Conservation (phyloP, 495 filamentous ascomycete species). For the Lasiosphaeria miniovina region DNA sequence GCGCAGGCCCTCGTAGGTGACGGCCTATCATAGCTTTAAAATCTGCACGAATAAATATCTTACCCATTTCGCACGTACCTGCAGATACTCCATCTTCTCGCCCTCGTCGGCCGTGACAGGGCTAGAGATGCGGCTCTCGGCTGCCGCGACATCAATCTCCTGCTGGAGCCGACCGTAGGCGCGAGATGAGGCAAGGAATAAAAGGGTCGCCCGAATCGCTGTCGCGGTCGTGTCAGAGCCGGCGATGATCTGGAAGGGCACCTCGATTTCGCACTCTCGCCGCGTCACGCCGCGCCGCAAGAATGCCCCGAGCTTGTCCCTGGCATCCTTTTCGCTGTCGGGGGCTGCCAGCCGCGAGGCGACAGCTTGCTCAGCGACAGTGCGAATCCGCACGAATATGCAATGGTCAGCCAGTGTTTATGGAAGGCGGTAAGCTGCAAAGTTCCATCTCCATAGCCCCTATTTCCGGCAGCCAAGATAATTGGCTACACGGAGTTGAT, state of each 20-base stretch:
- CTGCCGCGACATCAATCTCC: conserved; percentile 51
- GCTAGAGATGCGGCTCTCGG: conserved; percentile 32
- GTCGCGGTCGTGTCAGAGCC: conserved; percentile 64
- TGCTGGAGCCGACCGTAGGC: conserved; percentile 53
- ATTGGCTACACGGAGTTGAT: no score
- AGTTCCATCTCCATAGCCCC: no score
- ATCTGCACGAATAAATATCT: conserved; percentile 34
- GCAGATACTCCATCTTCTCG: conserved; percentile 39
- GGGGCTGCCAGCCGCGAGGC: conserved; percentile 29
- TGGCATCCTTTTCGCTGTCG: conserved; percentile 16
- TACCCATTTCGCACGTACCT: conserved; percentile 7
- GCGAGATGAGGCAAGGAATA: conserved; percentile 45
- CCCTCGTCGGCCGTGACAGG: conserved; percentile 41
- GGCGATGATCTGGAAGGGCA: conserved; percentile 49
- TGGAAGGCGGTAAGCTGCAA: no score
- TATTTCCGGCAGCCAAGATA: no score
- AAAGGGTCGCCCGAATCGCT: conserved; percentile 51
- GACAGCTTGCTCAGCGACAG: conserved; percentile 33
- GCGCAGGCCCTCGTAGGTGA: conserved; percentile 51
- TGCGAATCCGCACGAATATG: conserved; percentile 1
- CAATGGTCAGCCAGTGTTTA: neutral
- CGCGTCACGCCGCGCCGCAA: conserved; percentile 29
- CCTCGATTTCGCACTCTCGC: conserved; percentile 35
- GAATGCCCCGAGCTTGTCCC: conserved; percentile 41
- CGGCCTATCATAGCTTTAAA: conserved; percentile 32